A percentile compares a stretch with the other conserved stretches of the same genome.
These are phyloP conservation scores for Arachnopeziza araneosa DNA, from an alignment of 2,329 filamentous ascomycete species.

Conservation along the genomic window DNA sequence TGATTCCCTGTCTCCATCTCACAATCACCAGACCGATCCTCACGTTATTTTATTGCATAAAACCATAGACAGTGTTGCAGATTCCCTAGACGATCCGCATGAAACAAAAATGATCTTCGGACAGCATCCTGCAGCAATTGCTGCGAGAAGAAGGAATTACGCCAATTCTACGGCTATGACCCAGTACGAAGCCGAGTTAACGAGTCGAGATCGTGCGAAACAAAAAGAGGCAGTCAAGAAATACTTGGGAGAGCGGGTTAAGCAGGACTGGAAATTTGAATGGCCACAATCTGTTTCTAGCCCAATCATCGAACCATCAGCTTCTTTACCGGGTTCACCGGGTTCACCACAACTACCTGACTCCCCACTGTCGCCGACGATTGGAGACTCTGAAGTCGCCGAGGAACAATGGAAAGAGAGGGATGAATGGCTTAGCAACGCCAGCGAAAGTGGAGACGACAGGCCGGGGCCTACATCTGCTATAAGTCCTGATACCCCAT, in stretches of 20 bases:
- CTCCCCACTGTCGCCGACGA: background rate
- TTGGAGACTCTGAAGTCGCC: background rate
- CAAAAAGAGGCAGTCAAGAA: slow-evolving; percentile 58
- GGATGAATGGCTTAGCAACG: slow-evolving; percentile 30
- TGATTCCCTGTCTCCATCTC: slow-evolving; percentile 2
- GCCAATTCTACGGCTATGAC: slow-evolving; percentile 35
- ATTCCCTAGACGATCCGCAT: background rate
- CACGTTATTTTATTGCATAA: slow-evolving; percentile 6
- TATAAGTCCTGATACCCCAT: slow-evolving; percentile 10
- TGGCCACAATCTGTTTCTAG: slow-evolving; percentile 42
- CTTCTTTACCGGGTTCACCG: background rate
- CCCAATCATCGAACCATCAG: background rate
- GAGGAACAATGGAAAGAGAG: slow-evolving; percentile 27
- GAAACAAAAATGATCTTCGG: slow-evolving; percentile 24
- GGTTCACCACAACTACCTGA: background rate
- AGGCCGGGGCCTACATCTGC: slow-evolving; percentile 7
- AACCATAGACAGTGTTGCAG: slow-evolving; percentile 6
- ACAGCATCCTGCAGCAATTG: slow-evolving; percentile 5
- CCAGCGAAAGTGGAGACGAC: slow-evolving; percentile 22
- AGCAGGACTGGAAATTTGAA: slow-evolving; percentile 54
- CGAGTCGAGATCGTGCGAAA: slow-evolving; percentile 56
- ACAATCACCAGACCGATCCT: slow-evolving; percentile 4
- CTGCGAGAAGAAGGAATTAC: slow-evolving; percentile 18
- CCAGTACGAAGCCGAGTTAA: slow-evolving; percentile 51
- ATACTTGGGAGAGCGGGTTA: slow-evolving; percentile 48